Evolutionary conservation across 768 basidiomycete genomes (phyloP).

Genomic region (Mycena galericulata): DNA sequence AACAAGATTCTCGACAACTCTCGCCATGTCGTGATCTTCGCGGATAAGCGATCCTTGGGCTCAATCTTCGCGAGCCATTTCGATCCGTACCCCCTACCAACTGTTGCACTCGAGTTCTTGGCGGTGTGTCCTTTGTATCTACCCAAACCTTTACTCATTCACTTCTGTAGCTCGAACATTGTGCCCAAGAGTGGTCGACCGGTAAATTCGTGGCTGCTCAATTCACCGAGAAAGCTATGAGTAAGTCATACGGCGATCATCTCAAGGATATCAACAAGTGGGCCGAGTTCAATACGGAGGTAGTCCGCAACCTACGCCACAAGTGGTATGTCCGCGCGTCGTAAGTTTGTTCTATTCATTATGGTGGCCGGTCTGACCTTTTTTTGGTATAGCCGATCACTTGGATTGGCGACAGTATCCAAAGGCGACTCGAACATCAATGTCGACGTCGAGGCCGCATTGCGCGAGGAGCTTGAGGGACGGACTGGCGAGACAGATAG

Average conservation of each 20-base stretch:
- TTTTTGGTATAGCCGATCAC: neutral
- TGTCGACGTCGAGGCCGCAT: neutral
- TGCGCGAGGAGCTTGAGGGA: neutral
- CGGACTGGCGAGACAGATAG: constrained; percentile 6
- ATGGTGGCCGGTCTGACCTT: neutral
- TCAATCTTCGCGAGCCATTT: neutral
- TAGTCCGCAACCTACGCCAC: neutral
- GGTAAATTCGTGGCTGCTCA: neutral
- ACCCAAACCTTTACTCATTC: neutral
- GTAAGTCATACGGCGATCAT: neutral
- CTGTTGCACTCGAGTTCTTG: neutral
- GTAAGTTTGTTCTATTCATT: neutral
- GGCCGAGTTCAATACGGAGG: neutral
- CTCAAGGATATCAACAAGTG: neutral
- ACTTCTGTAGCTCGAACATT: neutral
- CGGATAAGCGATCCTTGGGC: neutral
- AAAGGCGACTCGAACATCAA: neutral
- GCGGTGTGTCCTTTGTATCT: neutral
- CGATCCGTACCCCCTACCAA: neutral
- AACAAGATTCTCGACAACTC: neutral
- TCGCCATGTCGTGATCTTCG: neutral
- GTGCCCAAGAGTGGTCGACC: neutral
- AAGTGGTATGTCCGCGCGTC: constrained; percentile 5
- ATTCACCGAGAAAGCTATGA: constrained; percentile 11
- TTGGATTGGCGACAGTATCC: neutral